Evolutionary conservation across 306 rosid species (phyloP).

Genomic region (Pueraria montana): DNA sequence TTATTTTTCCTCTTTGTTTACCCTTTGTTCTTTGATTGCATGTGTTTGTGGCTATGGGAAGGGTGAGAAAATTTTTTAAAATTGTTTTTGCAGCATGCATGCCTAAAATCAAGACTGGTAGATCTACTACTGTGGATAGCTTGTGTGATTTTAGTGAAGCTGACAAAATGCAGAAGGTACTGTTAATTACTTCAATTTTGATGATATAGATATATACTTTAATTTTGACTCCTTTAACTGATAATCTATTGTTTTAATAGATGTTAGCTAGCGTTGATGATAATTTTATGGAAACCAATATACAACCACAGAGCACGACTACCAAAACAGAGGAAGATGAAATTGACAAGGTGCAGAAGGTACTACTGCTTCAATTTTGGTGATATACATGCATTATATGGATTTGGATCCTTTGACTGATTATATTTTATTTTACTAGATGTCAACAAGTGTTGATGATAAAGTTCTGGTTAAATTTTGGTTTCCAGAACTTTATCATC

Average conservation of each 20-base stretch:
- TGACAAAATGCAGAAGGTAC: slow-evolving; percentile 74
- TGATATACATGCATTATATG: neutral
- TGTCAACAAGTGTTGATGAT: slow-evolving; percentile 56
- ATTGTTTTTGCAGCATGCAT: slow-evolving; percentile 76
- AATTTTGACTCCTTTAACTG: slow-evolving; percentile 12
- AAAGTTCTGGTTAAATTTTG: too few relatives aligned
- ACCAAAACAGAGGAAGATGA: slow-evolving; percentile 49
- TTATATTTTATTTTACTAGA: slow-evolving; percentile 55
- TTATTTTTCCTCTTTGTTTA: too few relatives aligned
- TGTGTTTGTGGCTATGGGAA: too few relatives aligned
- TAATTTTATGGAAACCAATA: slow-evolving; percentile 41
- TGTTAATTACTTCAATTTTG: slow-evolving; percentile 7
- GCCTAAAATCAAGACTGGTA: slow-evolving; percentile 86
- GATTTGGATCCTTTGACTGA: slow-evolving; percentile 13
- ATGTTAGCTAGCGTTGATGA: slow-evolving; percentile 54
- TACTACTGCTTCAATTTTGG: slow-evolving; percentile 41
- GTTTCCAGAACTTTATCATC: too few relatives aligned
- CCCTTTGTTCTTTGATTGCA: too few relatives aligned
- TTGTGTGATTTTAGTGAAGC: slow-evolving; percentile 85
- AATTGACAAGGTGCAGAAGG: slow-evolving; percentile 72
- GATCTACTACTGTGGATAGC: slow-evolving; percentile 77
- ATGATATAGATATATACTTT: neutral
- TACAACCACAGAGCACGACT: slow-evolving; percentile 45
- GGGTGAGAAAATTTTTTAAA: too few relatives aligned
- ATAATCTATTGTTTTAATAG: slow-evolving; percentile 53